Evolutionary conservation across 208 protist genomes (phyloP).

Genomic region (Wallacemonas rigidus): DNA sequence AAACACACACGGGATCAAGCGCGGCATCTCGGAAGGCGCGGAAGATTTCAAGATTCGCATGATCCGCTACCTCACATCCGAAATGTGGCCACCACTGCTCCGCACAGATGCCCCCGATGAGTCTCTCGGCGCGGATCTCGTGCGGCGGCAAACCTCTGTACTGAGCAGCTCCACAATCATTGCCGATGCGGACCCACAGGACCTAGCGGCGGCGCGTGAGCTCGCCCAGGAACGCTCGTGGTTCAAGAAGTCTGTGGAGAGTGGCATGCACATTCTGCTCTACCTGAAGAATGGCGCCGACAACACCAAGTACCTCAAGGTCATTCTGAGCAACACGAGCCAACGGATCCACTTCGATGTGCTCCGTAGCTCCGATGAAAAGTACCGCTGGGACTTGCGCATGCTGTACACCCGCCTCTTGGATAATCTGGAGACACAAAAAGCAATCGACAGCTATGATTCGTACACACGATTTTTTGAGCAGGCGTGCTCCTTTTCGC

Average conservation of each 20-base stretch:
- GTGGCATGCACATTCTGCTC: slow-evolving; percentile 67
- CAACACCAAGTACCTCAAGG: slow-evolving; percentile 64
- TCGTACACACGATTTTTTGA: slow-evolving; percentile 51
- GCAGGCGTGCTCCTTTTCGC: slow-evolving; percentile 42
- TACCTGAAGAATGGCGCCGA: slow-evolving; percentile 54
- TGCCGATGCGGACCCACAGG: not conserved
- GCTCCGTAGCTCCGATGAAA: slow-evolving; percentile 48
- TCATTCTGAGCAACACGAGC: slow-evolving; percentile 56
- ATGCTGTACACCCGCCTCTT: slow-evolving; percentile 70
- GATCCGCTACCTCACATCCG: slow-evolving; percentile 57
- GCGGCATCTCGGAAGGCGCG: slow-evolving; percentile 47
- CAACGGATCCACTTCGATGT: slow-evolving; percentile 72
- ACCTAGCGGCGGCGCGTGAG: slow-evolving; percentile 23
- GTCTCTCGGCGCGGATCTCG: slow-evolving; percentile 34
- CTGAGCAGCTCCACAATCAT: not conserved
- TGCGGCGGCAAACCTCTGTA: not conserved
- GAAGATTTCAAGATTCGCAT: slow-evolving; percentile 72
- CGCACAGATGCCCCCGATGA: slow-evolving; percentile 71
- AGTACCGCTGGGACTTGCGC: slow-evolving; percentile 67
- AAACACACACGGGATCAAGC: slow-evolving; percentile 25
- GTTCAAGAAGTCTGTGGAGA: slow-evolving; percentile 59
- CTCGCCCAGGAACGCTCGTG: slow-evolving; percentile 40
- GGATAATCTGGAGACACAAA: slow-evolving; percentile 70
- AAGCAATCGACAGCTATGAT: slow-evolving; percentile 63
- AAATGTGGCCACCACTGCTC: slow-evolving; percentile 68